These are phyloP conservation scores for Murraya koenigii DNA, from an alignment of 345 rosid species.

Conservation along the genomic window DNA sequence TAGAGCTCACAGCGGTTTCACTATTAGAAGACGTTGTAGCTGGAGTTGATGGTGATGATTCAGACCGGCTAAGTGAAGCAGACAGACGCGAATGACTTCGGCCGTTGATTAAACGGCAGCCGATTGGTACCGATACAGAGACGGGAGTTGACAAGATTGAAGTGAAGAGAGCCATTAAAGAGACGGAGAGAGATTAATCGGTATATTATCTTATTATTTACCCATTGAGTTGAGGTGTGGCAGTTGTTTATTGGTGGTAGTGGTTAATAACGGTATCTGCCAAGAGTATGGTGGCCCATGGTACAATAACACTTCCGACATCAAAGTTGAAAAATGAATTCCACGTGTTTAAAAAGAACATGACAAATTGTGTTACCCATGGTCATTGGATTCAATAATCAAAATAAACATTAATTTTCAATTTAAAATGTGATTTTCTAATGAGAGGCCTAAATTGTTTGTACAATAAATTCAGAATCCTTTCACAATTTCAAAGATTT, in stretches of 20 bases:
- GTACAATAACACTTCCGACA: not conserved
- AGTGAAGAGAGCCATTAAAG: slow-evolving; percentile 48
- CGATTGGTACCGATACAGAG: slow-evolving; percentile 28
- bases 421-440: too few relatives aligned
- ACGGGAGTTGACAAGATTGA: slow-evolving; percentile 41
- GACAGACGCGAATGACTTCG: slow-evolving; percentile 26
- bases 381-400: too few relatives aligned
- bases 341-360: too few relatives aligned
- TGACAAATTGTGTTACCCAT: too few relatives aligned
- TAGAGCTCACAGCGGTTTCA: slow-evolving; percentile 20
- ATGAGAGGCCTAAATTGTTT: not conserved
- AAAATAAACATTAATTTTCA: too few relatives aligned
- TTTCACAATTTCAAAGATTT: too few relatives aligned
- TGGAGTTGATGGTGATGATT: slow-evolving; percentile 31
- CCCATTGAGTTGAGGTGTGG: not conserved
- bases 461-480: too few relatives aligned
- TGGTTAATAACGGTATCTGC: slow-evolving; percentile 12
- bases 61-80: slow-evolving; percentile 43
- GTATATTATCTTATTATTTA: not conserved
- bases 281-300: not conserved
- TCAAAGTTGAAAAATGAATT: too few relatives aligned
- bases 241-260: slow-evolving; percentile 2
- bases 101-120: slow-evolving; percentile 14
- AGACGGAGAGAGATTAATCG: not conserved
- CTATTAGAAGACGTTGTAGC: slow-evolving; percentile 4